These are phyloP conservation scores for Coccomyxa sp. DNA, from an alignment of 139 green algal genomes.

Conservation along the genomic window DNA sequence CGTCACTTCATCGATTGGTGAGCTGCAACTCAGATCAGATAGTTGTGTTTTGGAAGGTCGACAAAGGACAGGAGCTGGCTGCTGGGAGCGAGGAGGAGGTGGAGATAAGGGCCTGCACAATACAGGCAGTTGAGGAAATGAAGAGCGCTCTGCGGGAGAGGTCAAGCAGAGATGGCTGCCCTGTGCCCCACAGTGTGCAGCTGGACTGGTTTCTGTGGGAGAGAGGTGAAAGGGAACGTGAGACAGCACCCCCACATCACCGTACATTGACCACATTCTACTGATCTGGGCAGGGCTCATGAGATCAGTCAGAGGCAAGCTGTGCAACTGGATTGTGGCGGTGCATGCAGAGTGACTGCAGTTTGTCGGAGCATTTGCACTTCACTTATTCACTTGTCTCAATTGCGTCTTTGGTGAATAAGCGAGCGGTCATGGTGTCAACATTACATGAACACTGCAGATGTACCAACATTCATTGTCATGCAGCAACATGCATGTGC, in stretches of 20 bases:
- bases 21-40: no score
- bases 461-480: no score
- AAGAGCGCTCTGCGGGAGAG: slow-evolving; percentile 20
- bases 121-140: slow-evolving; percentile 66
- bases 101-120: slow-evolving; percentile 66
- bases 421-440: no score
- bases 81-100: slow-evolving; percentile 48
- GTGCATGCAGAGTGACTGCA: no score
- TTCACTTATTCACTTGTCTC: no score
- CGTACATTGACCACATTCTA: slow-evolving; percentile 48
- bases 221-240: slow-evolving; percentile 46
- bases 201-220: slow-evolving; percentile 87
- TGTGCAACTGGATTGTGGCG: no score
- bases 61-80: slow-evolving; percentile 15
- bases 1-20: no score
- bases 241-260: slow-evolving; percentile 60
- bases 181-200: slow-evolving; percentile 36
- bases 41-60: slow-evolving; percentile 31
- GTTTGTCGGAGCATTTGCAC: no score
- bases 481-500: no score
- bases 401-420: no score
- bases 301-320: not conserved
- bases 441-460: no score
- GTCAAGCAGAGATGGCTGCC: slow-evolving; percentile 7
- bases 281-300: not conserved